A percentile compares a stretch with the other conserved stretches of the same genome.
These are phyloP conservation scores for Coemansia sp. DNA, from an alignment of 192 early-diverging fungal genomes.

Conservation along the genomic window DNA sequence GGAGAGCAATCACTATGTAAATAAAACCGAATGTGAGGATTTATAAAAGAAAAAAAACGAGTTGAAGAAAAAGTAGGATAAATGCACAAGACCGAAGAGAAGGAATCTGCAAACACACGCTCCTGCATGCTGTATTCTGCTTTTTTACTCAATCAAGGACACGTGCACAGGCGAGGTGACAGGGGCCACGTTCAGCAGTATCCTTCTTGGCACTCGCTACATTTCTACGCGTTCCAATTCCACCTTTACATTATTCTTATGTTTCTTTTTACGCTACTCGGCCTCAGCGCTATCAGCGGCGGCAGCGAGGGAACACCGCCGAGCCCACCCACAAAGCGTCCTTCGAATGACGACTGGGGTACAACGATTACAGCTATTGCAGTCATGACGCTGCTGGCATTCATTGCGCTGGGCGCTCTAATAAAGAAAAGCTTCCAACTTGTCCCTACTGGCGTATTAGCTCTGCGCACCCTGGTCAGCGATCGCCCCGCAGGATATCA, in stretches of 20 bases:
- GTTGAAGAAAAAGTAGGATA: not conserved
- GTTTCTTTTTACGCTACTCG: not conserved
- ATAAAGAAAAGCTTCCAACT: constrained; percentile 46
- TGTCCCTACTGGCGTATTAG: constrained; percentile 50
- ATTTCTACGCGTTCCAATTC: not conserved
- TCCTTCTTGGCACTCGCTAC: not conserved
- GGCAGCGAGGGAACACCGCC: constrained; percentile 11
- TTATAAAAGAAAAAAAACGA: not conserved
- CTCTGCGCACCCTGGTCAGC: constrained; percentile 32
- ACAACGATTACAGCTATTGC: constrained; percentile 42
- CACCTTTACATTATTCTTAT: not conserved
- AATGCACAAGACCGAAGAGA: constrained; percentile 6
- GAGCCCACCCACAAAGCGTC: constrained; percentile 34
- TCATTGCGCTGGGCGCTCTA: constrained; percentile 30
- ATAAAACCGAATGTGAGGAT: not conserved
- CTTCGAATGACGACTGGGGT: constrained; percentile 52
- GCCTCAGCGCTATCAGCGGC: not conserved
- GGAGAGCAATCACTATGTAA: not conserved
- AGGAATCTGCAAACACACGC: not conserved
- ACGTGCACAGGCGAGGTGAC: not conserved
- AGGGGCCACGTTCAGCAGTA: not conserved
- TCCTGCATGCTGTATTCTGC: not conserved
- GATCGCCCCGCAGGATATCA: constrained; percentile 16
- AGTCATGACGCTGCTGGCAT: constrained; percentile 41
- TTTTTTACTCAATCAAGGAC: not conserved